Evolutionary conservation across 441 rosid species (phyloP), one percentile per base, ranked within the genome.

Genomic region (Gossypium trilobum): DNA sequence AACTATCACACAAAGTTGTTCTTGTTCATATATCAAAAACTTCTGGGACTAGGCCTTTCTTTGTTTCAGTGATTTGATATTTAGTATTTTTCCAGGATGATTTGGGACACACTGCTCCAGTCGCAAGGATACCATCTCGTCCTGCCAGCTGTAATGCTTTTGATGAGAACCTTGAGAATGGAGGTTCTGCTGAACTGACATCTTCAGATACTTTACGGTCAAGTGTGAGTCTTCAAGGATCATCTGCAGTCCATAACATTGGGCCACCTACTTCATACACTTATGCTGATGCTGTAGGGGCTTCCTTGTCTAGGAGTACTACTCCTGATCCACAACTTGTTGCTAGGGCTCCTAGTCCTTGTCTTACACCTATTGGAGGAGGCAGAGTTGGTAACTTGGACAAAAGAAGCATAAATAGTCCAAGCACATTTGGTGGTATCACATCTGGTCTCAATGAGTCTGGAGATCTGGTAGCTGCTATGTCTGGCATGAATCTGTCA

Each of bases 281-380:
- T 46, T 92, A 92, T 78, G 98, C 96, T 74, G 88, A 95, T 78
- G 98, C 80, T 44, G 80, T 95, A 0, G 97, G 98, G 52, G 61
- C 89, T 71, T 83, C 98, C 39, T 74, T 95, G 81, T 95, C 99
- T 10, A 81, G 98, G 74, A 88, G 88, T 62, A 85, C 85, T 22
- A 95, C 98, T 51, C 99, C 99, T 70, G 99, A 95, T 82, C 89
- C 95, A 0, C 97, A 92, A 77, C 83, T 81, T 74, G 78, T 88
- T 55, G 95, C 84, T 46, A 85, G 94, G 82, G 90, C 86, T 72
- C 99, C 97, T 52, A 94, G 98, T 81, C 98, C 97, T 58, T 84
- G 97, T 70, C 86, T 80, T 17, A 84, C 94, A 19, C 97, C 97
- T 29, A 90, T 94, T 75, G 99, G 99, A 17, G 87, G 86, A 31